Evolutionary conservation across 2,329 filamentous ascomycete genomes (phyloP).

Genomic region (Colletotrichum plurivorum): DNA sequence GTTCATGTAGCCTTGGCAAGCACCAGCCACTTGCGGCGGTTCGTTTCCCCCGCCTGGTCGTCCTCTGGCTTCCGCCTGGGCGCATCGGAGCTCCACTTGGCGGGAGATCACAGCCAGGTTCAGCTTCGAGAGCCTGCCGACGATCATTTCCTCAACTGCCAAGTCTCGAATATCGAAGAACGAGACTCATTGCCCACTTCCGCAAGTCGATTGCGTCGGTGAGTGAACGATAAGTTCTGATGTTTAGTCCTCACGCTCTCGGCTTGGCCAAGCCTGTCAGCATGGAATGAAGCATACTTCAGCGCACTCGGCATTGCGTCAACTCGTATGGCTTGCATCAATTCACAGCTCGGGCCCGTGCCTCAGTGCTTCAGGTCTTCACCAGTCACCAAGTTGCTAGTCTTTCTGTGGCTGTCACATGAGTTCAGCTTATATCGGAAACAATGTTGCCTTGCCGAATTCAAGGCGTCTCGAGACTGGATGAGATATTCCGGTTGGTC

Average conservation of each 20-base stretch:
- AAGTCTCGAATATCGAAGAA: slow-evolving; percentile 6
- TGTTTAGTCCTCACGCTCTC: neutral
- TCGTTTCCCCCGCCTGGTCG: too few relatives aligned
- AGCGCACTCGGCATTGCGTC: slow-evolving; percentile 26
- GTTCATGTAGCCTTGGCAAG: too few relatives aligned
- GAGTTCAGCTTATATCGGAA: slow-evolving; percentile 8
- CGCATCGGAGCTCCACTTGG: slow-evolving; percentile 1
- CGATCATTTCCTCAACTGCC: slow-evolving; percentile 1
- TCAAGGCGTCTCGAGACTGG: neutral
- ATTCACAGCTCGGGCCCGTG: neutral
- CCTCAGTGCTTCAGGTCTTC: neutral
- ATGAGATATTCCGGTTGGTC: neutral
- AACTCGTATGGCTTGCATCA: neutral
- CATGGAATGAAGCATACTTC: slow-evolving; percentile 6
- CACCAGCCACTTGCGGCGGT: too few relatives aligned
- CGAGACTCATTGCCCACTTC: neutral
- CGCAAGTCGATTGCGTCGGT: neutral
- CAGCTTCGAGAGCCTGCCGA: slow-evolving; percentile 15
- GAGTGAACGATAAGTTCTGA: neutral
- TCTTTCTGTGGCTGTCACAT: slow-evolving; percentile 4
- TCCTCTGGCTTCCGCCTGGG: neutral
- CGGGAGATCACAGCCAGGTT: slow-evolving; percentile 28
- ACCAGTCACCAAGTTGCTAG: neutral
- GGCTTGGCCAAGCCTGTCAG: neutral
- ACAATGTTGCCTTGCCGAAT: neutral